Percentiles rank a stretch among this genome's conserved stretches.
Evolutionary conservation across 139 green algal genomes (phyloP).

Genomic region (Yamagishiella unicocca): DNA sequence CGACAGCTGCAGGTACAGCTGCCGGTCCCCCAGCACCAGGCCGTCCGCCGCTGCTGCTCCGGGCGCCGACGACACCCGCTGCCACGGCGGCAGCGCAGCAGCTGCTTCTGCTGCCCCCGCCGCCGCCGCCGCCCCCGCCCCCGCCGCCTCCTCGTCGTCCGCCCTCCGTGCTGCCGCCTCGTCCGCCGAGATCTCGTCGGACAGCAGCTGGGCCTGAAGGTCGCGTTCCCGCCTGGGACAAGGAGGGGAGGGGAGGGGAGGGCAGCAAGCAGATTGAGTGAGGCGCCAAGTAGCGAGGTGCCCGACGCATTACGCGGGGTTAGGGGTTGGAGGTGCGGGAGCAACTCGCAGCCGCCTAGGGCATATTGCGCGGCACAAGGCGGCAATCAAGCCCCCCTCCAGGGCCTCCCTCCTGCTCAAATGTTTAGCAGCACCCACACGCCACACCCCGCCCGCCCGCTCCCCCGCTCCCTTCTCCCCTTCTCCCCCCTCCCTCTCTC

Average conservation of each 20-base stretch:
- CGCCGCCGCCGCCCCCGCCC: not conserved
- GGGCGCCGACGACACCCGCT: not conserved
- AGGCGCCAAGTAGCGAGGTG: no score
- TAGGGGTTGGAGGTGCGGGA: no score
- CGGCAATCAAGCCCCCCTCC: no score
- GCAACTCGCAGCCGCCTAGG: no score
- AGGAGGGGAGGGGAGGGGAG: not conserved
- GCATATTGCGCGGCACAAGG: no score
- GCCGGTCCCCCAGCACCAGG: constrained; percentile 8
- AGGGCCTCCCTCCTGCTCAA: no score
- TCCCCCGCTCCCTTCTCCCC: not conserved
- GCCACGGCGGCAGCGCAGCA: not conserved
- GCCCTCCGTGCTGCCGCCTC: not conserved
- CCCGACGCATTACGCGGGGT: no score
- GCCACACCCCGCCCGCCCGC: no score
- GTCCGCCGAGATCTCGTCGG: not conserved
- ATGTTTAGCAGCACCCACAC: no score
- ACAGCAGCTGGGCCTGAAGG: constrained; percentile 7
- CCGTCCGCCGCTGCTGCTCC: not conserved
- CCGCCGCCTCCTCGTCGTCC: not conserved
- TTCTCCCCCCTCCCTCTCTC: not conserved
- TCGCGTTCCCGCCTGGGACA: constrained; percentile 4
- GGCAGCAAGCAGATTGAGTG: no score
- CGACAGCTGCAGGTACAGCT: constrained; percentile 10
- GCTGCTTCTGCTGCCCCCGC: no score